Evolutionary conservation across 2,329 filamentous ascomycete genomes (phyloP).

Genomic region (Neofusicoccum sp.): DNA sequence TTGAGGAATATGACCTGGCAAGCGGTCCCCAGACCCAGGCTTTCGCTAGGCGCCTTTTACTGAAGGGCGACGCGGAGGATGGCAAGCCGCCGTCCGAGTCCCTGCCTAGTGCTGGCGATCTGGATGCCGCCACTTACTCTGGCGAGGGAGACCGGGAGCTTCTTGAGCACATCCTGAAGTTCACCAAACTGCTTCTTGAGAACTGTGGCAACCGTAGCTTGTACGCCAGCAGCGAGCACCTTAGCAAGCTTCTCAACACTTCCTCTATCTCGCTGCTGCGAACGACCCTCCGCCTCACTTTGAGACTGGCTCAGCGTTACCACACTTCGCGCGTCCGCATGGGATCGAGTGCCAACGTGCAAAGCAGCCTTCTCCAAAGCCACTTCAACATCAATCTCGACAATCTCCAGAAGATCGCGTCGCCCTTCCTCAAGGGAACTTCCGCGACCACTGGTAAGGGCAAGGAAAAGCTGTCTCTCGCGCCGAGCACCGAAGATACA

Average conservation of each 20-base stretch:
- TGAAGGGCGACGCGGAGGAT: conserved; percentile 59
- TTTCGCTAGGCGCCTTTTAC: conserved; percentile 69
- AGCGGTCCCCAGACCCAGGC: conserved; percentile 78
- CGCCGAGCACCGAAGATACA: conserved; percentile 33
- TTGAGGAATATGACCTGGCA: conserved; percentile 75
- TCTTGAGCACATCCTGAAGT: conserved; percentile 77
- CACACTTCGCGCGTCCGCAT: conserved; percentile 83
- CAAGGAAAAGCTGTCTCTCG: conserved; percentile 68
- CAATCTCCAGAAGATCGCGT: conserved; percentile 79
- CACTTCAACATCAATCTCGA: conserved; percentile 78
- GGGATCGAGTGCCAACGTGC: conserved; percentile 61
- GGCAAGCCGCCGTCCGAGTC: conserved; percentile 35
- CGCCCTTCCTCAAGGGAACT: conserved; percentile 75
- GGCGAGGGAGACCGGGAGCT: conserved; percentile 79
- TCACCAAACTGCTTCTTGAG: conserved; percentile 85
- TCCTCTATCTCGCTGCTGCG: conserved; percentile 79
- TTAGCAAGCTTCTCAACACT: conserved; percentile 87
- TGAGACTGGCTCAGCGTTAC: conserved; percentile 89
- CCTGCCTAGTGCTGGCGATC: conserved; percentile 47
- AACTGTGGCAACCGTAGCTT: conserved; percentile 97
- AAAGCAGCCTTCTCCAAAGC: conserved; percentile 73
- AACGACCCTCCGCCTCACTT: conserved; percentile 75
- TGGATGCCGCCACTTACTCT: conserved; percentile 62
- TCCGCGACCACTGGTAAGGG: conserved; percentile 62
- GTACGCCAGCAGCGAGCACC: conserved; percentile 87